These are phyloP conservation scores for Mangifera indica DNA, from an alignment of 345 rosid genomes.

Conservation along the genomic window DNA sequence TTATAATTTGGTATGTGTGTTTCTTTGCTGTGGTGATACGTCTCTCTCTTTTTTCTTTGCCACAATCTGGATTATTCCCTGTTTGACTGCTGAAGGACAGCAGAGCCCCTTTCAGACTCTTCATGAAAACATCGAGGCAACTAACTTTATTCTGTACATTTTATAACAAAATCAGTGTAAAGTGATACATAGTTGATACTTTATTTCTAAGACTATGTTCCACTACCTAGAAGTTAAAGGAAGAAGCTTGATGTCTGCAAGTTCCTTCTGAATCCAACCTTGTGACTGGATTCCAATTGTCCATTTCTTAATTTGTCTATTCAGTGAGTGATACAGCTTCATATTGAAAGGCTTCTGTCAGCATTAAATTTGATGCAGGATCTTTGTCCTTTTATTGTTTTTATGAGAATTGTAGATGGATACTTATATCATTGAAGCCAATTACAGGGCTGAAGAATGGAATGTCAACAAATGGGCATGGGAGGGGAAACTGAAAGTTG, in stretches of 20 bases:
- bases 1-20: too few species aligned
- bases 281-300: background rate
- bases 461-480: constrained; percentile 98
- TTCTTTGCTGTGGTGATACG: too few species aligned
- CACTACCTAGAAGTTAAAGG: background rate
- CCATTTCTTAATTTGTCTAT: background rate
- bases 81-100: background rate
- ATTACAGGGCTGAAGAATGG: constrained; percentile 98
- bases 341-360: background rate
- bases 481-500: constrained; percentile 86
- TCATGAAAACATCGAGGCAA: background rate
- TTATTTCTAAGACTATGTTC: background rate
- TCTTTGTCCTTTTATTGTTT: background rate
- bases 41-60: too few species aligned
- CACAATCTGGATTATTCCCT: background rate
- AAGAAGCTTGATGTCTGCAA: background rate
- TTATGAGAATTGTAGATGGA: background rate
- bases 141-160: background rate
- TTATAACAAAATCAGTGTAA: background rate
- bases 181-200: background rate
- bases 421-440: constrained; percentile 19
- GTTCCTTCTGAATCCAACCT: background rate
- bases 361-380: background rate
- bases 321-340: background rate
- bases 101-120: background rate